Conservation (phyloP, 2,329 filamentous ascomycete species). For the Didymella lethalis region DNA sequence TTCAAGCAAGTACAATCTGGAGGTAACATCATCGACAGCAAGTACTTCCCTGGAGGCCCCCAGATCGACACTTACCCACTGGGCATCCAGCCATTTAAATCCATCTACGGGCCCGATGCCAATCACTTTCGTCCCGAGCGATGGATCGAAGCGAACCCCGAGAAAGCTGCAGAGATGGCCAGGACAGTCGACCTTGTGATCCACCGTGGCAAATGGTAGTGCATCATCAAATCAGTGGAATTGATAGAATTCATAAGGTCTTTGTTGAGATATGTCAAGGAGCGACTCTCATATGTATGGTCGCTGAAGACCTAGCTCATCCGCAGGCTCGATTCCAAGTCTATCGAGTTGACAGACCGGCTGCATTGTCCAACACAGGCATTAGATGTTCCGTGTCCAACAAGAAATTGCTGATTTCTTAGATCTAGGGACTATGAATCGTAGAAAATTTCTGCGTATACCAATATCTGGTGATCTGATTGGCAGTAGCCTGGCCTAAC, state of each 20-base stretch:
- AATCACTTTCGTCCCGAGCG: background rate
- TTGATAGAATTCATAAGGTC: background rate
- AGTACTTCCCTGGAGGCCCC: background rate
- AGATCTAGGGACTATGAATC: background rate
- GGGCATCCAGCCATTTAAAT: background rate
- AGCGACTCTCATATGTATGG: background rate
- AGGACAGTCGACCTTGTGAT: background rate
- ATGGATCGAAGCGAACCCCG: background rate
- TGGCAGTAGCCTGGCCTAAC: too few species aligned
- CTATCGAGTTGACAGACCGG: background rate
- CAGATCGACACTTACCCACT: background rate
- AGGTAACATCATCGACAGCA: background rate
- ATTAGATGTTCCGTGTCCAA: background rate
- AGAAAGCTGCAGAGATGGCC: background rate
- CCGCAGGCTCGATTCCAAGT: background rate
- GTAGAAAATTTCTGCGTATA: background rate
- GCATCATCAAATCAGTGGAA: background rate
- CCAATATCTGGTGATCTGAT: too few species aligned
- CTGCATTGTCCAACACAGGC: background rate
- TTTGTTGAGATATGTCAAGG: background rate
- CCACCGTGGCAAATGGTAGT: background rate
- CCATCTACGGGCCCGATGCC: background rate
- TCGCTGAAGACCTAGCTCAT: background rate
- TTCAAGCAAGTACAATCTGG: background rate
- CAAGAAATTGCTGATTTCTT: background rate